Base-by-base conservation (phyloP, 2,329 filamentous ascomycete genomes). In the Mycosphaerelloides madeirae region DNA sequence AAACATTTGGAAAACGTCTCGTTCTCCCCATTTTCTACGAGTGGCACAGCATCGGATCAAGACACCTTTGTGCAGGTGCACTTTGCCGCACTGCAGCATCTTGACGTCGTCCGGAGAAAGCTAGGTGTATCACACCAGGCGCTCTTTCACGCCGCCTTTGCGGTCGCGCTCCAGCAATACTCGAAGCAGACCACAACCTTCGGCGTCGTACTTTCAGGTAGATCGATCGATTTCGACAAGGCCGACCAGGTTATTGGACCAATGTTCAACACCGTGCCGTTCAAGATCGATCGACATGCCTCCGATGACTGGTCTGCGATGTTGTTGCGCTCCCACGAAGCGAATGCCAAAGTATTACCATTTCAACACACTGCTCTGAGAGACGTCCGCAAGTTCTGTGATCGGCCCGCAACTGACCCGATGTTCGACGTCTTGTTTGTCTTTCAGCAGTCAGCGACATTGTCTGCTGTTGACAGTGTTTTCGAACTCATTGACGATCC, bases 211-310 rank as follows among this genome's bases (percentile, higher is more conserved):
- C 76, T 87, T 0, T 93, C 89, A 6, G 91, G 90, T 1, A 77
- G 90, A 47, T 78, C 81, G 0, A 77, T 94, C 3, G 78, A 85
- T 33, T 67, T 88, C 11, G 75, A 83, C 6, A 72, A 73, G 2
- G 76, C 82, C 2, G 84, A 89, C 36, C 61, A 73, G 16, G 78
- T 86, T 1, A 77, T 93, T 32, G 91, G 90, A 0, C 90, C 91
- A 0, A 68, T 96, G 15, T 95, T 96, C 74, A 96, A 96, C 61
- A 95, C 89, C 0, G 70, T 96, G 1, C 88, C 90, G 0, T 88
- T 85, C 60, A 74, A 78, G 43, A 66, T 81, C 28, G 60, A 68
- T 5, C 53, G 76, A 12, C 49, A 66, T 6, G 51, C 63, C 0
- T 58, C 65, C 0, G 68, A 75, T 3, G 79, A 73, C 0, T 88